Evolutionary conservation across 768 basidiomycete genomes (phyloP), one percentile per base, ranked within the genome.

Genomic region (Infundibulicybe gibba): DNA sequence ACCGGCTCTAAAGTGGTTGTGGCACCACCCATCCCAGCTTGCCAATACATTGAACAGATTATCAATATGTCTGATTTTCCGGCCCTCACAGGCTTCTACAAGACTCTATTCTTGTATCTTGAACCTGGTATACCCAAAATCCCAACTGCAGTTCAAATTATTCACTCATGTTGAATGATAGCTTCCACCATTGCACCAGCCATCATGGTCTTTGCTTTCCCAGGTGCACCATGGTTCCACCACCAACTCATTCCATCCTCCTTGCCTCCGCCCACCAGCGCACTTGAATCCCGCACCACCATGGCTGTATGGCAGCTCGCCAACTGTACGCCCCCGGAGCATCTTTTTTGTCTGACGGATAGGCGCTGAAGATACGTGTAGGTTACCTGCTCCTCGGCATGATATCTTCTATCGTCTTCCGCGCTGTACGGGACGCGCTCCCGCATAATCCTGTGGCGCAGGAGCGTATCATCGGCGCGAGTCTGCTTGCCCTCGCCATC

Each of bases 251-350:
- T 86, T 38, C 85, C 85, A 1, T 67, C 66, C 6, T 47, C 54
- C n/a, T 48, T 61, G 0, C 64, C 68, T 32, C 47, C 60, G 0
- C 64, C 67, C 5, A 54, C 64, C 20, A 45, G 48, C 6, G 52
- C 60, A 5, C 56, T 80, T 41, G 79, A 84, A 40, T 58, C 70
- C 32, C 70, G 81, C 32, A 75, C 79, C 5, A 67, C 64, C 13
- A 84, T 86, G 76, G 77, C 75, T 14, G 72, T 87, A 47, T 80
- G 79, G 72, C 87, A 89, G 53, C 64, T 88, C 9, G 78, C 74
- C 25, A 87, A 84, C 49, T 83, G 86, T 84, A 50, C 40, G 76
- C 55, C 20, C 14, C 39, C 30, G 16, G 2, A 21, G 8, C 40
- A 38, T 16, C 41, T 31, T 21, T 40, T 14, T 3, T 6, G 12